These are phyloP conservation scores for Zygotorulaspora sp. DNA, from an alignment of 805 yeast species.

Conservation along the genomic window DNA sequence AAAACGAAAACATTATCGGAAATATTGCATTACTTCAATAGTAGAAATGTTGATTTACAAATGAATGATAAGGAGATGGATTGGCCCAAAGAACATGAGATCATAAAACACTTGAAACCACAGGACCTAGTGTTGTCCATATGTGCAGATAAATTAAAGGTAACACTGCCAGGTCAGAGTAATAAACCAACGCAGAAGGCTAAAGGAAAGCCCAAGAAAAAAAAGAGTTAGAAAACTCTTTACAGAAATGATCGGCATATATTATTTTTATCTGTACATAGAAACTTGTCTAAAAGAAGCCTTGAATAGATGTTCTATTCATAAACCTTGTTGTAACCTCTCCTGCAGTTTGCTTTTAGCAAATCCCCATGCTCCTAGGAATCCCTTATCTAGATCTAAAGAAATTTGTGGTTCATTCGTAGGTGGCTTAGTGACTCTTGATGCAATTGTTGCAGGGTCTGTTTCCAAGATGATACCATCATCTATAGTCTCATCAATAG, in stretches of 20 bases:
- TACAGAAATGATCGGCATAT: background rate
- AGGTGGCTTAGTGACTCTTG: conserved; percentile 89
- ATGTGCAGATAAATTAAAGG: conserved; percentile 68
- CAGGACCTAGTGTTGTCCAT: conserved; percentile 62
- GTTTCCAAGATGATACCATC: conserved; percentile 91
- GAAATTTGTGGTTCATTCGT: conserved; percentile 56
- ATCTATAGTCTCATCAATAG: conserved; percentile 88
- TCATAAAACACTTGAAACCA: conserved; percentile 53
- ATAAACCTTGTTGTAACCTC: conserved; percentile 44
- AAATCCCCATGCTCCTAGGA: conserved; percentile 80
- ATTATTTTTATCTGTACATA: background rate
- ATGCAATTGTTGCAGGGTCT: conserved; percentile 79
- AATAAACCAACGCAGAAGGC: conserved; percentile 23
- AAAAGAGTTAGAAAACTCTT: conserved; percentile 4
- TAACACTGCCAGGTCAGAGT: conserved; percentile 50
- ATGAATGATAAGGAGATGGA: conserved; percentile 48
- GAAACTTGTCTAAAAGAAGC: background rate
- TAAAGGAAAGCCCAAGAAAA: conserved; percentile 22
- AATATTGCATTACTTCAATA: conserved; percentile 52
- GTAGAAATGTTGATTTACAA: conserved; percentile 43
- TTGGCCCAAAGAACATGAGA: conserved; percentile 66
- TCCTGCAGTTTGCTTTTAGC: conserved; percentile 70
- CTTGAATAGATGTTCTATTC: conserved; percentile 5
- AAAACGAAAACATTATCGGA: conserved; percentile 84
- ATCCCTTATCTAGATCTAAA: conserved; percentile 70